Base-by-base conservation (phyloP, 148 eudicot species). In the Limonium bicolor region DNA sequence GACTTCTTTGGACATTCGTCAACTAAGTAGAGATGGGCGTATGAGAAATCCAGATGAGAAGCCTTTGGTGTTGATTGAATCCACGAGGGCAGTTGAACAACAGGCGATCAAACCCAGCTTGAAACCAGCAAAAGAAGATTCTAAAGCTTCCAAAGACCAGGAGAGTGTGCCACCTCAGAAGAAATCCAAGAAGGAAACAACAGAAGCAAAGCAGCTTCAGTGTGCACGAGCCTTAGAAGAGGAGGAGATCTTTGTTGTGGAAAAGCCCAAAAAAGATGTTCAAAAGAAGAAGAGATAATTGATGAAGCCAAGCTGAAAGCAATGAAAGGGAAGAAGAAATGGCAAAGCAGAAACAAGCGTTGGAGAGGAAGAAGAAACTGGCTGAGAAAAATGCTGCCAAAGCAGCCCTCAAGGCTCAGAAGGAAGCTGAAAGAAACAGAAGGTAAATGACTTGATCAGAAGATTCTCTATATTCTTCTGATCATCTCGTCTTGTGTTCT, bases 371-470 rank as follows among this genome's bases (percentile, higher is more conserved):
- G 87, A 84, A 70, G 66, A 84, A 77, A 63, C 51, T 65, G 66
- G 79, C 81, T 2, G 97, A 80, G 65, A 88, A 81, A 77, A 75
- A 84, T 4, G 87, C 87, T 5, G 77, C 81, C 5, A 90, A 83
- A 73, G 96, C 96, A 3, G 83, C 76, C 56, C 55, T 67, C 5
- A 77, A 71, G 54, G 83, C 94, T 43, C 86, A 84, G 55, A 88
- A 84, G 66, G 92, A 88, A 60, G 94, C 97, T 50, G 95, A 83
- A 46, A 83, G 79, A 88, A 88, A 73, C 77, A 61, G 21, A 88
- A 80, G 92, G 97, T 38, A 72, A 41, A 22, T 65, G 10, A 28
- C 7, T 9, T 18, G 6, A 41, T 24, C 6, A 7, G 20, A 38
- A 15, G 18, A 20, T 38, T 18, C 20, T 37, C 6, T 15, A 23